phyloP scores from a whole-genome alignment of 371 early-diverging fungal species.

The Rhizopus delemar region DNA sequence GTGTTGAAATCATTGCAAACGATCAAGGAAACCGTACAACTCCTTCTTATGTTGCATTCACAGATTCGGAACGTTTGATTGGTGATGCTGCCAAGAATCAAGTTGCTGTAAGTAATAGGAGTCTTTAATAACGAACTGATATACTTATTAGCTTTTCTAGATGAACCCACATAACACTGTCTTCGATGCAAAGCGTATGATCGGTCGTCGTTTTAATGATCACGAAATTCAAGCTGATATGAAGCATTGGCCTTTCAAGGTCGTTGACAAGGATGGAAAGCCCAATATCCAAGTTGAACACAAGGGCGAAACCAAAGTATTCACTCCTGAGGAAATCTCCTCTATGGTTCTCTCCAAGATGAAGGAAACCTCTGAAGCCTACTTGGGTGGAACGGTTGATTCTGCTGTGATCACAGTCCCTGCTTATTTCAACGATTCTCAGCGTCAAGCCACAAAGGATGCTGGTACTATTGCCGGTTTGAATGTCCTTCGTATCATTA shows the following conservation, averaged over 20 bases:
- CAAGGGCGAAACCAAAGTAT: conserved; percentile 81
- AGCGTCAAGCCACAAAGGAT: conserved; percentile 97
- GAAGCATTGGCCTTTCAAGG: conserved; percentile 88
- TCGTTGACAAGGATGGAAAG: conserved; percentile 90
- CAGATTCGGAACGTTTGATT: conserved; percentile 73
- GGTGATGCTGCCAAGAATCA: conserved; percentile 85
- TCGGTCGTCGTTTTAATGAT: conserved; percentile 92
- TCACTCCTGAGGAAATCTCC: conserved; percentile 95
- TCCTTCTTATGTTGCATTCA: conserved; percentile 82
- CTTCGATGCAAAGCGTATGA: conserved; percentile 93
- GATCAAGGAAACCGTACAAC: conserved; percentile 81
- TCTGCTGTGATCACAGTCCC: conserved; percentile 85
- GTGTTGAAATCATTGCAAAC: conserved; percentile 73
- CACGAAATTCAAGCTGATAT: conserved; percentile 82
- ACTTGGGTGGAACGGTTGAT: conserved; percentile 75
- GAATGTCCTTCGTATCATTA: conserved; percentile 91
- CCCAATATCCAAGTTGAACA: conserved; percentile 91
- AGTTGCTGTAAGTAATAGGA: conserved; percentile 47
- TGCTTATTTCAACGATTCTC: conserved; percentile 85
- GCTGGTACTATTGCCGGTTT: conserved; percentile 93
- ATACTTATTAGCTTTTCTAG: conserved; percentile 51
- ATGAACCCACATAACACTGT: conserved; percentile 91
- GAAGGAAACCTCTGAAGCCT: conserved; percentile 91
- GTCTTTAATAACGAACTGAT: conserved; percentile 17
- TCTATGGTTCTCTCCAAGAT: conserved; percentile 91